These are phyloP conservation scores for Lachnellula subtilissima DNA, from an alignment of 2,329 filamentous ascomycete genomes.

Conservation along the genomic window DNA sequence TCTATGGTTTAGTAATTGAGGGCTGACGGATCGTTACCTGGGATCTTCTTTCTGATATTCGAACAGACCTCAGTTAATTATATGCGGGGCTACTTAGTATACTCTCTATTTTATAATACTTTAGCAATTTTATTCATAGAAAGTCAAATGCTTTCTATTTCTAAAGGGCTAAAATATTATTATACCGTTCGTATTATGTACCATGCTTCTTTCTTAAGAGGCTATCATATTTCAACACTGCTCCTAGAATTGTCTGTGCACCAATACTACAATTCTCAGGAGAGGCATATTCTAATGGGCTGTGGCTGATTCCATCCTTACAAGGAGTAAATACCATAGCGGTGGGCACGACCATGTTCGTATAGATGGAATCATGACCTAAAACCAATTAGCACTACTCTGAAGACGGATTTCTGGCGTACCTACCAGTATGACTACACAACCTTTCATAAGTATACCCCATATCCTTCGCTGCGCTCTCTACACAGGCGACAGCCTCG, in stretches of 20 bases:
- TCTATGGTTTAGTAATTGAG: no score
- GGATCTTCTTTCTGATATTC: no score
- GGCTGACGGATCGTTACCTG: no score
- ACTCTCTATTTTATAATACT: no score
- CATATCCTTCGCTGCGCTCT: constrained; percentile 48
- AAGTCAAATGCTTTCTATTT: no score
- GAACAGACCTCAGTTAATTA: no score
- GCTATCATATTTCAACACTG: constrained; percentile 33
- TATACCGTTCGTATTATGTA: background rate
- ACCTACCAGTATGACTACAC: constrained; percentile 33
- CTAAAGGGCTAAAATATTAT: no score
- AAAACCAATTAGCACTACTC: background rate
- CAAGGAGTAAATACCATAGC: constrained; percentile 62
- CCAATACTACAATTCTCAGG: constrained; percentile 52
- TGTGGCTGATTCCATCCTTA: constrained; percentile 55
- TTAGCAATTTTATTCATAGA: no score
- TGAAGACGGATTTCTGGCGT: background rate
- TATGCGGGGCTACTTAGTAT: no score
- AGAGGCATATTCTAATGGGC: constrained; percentile 55
- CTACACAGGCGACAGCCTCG: constrained; percentile 48
- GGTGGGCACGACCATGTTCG: constrained; percentile 52
- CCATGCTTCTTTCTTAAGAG: constrained; percentile 5
- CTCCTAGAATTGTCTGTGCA: constrained; percentile 41
- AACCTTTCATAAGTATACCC: constrained; percentile 3
- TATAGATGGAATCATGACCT: constrained; percentile 48